These are phyloP conservation scores for Paramecium bursaria DNA, from an alignment of 73 alveolate species.

Conservation along the genomic window DNA sequence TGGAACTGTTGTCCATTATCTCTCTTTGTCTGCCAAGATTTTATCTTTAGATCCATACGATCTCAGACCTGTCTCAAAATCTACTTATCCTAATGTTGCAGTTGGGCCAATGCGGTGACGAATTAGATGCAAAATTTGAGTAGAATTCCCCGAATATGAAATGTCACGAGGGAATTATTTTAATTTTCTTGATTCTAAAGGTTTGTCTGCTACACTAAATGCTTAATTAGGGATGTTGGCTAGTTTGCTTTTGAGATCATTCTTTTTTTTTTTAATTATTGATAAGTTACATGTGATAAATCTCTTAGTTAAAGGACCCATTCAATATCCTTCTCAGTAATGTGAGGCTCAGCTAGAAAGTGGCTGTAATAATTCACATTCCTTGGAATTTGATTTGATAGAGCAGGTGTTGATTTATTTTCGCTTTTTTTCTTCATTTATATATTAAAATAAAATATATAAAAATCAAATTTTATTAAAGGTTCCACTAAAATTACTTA, in stretches of 20 bases:
- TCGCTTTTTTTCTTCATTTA: too few relatives aligned
- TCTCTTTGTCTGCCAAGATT: conserved; percentile 18
- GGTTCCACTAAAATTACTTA: too few relatives aligned
- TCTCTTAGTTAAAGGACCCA: conserved; percentile 53
- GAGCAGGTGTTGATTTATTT: too few relatives aligned
- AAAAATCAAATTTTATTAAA: too few relatives aligned
- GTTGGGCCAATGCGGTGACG: conserved; percentile 17
- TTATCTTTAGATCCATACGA: conserved; percentile 6
- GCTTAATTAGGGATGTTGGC: conserved; percentile 16
- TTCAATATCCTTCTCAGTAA: conserved; percentile 68
- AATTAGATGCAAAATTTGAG: not conserved
- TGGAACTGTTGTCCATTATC: conserved; percentile 44
- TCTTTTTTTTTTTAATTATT: too few relatives aligned
- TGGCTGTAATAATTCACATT: conserved; percentile 65
- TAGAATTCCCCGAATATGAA: conserved; percentile 6
- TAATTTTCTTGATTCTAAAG: not conserved
- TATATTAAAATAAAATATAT: too few relatives aligned
- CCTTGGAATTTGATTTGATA: too few relatives aligned
- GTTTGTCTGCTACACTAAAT: not conserved
- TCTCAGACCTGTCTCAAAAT: conserved; percentile 19
- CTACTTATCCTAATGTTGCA: conserved; percentile 22
- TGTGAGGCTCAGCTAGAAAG: conserved; percentile 48
- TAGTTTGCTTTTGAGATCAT: too few relatives aligned
- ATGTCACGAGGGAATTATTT: not conserved
- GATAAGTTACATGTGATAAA: too few relatives aligned